A percentile compares a stretch with the other conserved stretches of the same genome.
Conservation (phyloP, 2,329 filamentous ascomycete genomes). For the Aschersonia sp. region DNA sequence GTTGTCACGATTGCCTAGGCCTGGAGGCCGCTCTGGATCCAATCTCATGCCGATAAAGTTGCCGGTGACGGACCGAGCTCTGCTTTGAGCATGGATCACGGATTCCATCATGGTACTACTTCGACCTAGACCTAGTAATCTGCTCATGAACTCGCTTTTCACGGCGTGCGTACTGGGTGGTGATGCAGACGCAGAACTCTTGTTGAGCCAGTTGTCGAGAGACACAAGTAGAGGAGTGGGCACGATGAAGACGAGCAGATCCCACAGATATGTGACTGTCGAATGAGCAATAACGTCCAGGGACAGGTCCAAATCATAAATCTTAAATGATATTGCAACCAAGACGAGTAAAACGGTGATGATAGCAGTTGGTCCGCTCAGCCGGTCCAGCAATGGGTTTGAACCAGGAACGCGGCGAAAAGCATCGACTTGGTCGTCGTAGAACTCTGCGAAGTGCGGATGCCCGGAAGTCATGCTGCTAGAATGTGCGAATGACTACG, state of each 20-base stretch:
- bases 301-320: constrained; percentile 17
- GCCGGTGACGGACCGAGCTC: constrained; percentile 38
- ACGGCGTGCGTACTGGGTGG: constrained; percentile 31
- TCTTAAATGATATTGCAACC: constrained; percentile 18
- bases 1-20: constrained; percentile 84
- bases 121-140: constrained; percentile 45
- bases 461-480: constrained; percentile 20
- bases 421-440: constrained; percentile 20
- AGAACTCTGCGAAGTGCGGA: constrained; percentile 17
- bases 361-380: constrained; percentile 19
- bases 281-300: constrained; percentile 13
- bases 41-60: constrained; percentile 23
- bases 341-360: constrained; percentile 18
- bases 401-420: constrained; percentile 15
- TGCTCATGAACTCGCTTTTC: constrained; percentile 52
- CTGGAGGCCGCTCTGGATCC: constrained; percentile 36
- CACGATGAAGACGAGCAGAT: constrained; percentile 39
- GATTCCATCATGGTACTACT: constrained; percentile 38
- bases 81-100: constrained; percentile 43
- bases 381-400: constrained; percentile 15
- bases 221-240: constrained; percentile 43
- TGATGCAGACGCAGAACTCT: constrained; percentile 22
- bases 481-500: constrained; percentile 3
- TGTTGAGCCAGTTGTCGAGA: constrained; percentile 39
- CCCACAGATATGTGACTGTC: constrained; percentile 39